Evolutionary conservation across 768 basidiomycete species (phyloP), one percentile per base, ranked within the genome.

Genomic region (Rhizopogon vulgaris): DNA sequence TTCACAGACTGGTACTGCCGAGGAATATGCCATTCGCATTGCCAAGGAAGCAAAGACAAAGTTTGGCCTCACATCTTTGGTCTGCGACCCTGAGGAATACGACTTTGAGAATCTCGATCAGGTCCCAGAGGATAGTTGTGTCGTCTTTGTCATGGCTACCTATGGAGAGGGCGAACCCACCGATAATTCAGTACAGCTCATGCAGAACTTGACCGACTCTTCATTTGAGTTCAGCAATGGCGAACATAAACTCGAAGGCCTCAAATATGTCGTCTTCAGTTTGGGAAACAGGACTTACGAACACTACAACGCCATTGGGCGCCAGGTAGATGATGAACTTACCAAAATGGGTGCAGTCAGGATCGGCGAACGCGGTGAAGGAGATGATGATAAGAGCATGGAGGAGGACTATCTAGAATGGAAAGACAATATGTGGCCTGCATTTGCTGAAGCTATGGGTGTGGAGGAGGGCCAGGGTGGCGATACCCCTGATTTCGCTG

Each of bases 371-470:
- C 78, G 87, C 37, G 95, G 95, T 9, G 94, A 98, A 69, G 95
- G 95, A 57, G 96, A 99, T 63, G 95, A 99, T 64, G 96, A 99
- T 71, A 96, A 96, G 77, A 93, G 89, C 65, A 97, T 99, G 94
- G 95, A 99, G 68, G 95, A 99, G 73, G 95, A 99, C 69, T 99
- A 98, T 67, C 81, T 99, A 11, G 94, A 91, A 61, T 99, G 95
- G 95, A 99, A 98, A 69, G 95, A 99, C 63, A 79, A 78, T 59
- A 94, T 98, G 94, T 98, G 94, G 90, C 85, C 87, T 15, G 83
- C 84, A 4, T 90, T 98, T 55, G 78, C 93, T n/a, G 67, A 76
- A 51, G 79, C 79, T 18, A 79, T 97, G 79, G 78, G 79, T 48
- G 92, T 96, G 47, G 94, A 97, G 68, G 96, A 97, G 68, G 95